Conservation (phyloP, 805 yeast species). For the Hanseniaspora taiwanica region DNA sequence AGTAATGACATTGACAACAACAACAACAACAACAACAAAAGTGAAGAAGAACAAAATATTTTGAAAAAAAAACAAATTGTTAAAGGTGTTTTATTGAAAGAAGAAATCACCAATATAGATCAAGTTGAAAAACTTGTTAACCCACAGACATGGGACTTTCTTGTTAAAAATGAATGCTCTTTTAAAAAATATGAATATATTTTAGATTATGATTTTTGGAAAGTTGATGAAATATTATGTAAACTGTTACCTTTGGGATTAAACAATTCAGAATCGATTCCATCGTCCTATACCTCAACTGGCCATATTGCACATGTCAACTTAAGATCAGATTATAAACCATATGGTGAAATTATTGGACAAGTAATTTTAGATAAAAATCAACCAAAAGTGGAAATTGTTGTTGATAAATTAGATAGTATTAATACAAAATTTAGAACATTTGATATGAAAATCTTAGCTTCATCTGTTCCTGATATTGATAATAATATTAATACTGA, state of each 20-base stretch:
- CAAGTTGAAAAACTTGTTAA: slow-evolving; percentile 29
- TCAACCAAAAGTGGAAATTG: slow-evolving; percentile 59
- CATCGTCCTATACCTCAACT: slow-evolving; percentile 82
- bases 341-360: slow-evolving; percentile 71
- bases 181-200: slow-evolving; percentile 40
- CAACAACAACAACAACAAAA: slow-evolving; percentile 6
- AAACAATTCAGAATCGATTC: slow-evolving; percentile 49
- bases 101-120: slow-evolving; percentile 29
- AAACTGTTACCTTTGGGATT: slow-evolving; percentile 61
- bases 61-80: neutral
- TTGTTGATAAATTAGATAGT: slow-evolving; percentile 80
- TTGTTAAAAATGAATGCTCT: slow-evolving; percentile 34
- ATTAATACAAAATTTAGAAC: slow-evolving; percentile 85
- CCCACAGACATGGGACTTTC: slow-evolving; percentile 28
- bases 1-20: slow-evolving; percentile 12
- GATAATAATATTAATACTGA: neutral
- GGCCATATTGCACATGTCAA: slow-evolving; percentile 96
- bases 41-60: too few species aligned
- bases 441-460: slow-evolving; percentile 84
- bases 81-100: slow-evolving; percentile 44
- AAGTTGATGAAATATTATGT: slow-evolving; percentile 69
- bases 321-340: slow-evolving; percentile 69
- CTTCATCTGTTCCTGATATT: slow-evolving; percentile 42
- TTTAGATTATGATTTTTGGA: slow-evolving; percentile 73
- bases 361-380: slow-evolving; percentile 83